Evolutionary conservation across 2,329 filamentous ascomycete genomes (phyloP).

Genomic region (Fusarium robinianum): DNA sequence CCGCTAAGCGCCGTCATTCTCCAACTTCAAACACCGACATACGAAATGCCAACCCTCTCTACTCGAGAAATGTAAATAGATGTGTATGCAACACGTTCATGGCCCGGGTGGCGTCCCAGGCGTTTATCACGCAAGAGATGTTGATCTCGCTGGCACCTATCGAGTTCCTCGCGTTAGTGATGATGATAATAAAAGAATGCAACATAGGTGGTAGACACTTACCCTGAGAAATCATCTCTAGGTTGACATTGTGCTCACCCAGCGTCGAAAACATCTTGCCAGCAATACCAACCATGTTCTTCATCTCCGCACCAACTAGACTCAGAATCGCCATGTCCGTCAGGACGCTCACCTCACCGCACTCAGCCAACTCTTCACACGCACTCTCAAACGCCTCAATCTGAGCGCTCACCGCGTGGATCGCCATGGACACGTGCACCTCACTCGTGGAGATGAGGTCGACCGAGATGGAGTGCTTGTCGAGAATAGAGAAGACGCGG

Average conservation of each 20-base stretch:
- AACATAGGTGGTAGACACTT: constrained; percentile 38
- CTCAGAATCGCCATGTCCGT: constrained; percentile 94
- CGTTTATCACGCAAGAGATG: constrained; percentile 96
- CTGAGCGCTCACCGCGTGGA: constrained; percentile 76
- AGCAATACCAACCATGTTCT: constrained; percentile 94
- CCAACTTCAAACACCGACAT: neutral
- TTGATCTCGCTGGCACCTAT: constrained; percentile 97
- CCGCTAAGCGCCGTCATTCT: neutral
- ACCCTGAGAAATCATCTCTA: constrained; percentile 99
- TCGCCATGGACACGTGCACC: constrained; percentile 96
- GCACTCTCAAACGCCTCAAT: constrained; percentile 68
- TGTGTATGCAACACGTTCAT: constrained; percentile 97
- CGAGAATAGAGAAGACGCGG: constrained; percentile 88
- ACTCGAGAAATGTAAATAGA: constrained; percentile 94
- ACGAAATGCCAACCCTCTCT: constrained; percentile 13
- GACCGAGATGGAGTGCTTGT: constrained; percentile 84
- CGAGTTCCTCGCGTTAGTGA: constrained; percentile 19
- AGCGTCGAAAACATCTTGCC: constrained; percentile 94
- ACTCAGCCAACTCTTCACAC: constrained; percentile 73
- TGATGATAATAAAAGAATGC: neutral
- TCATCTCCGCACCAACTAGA: constrained; percentile 92
- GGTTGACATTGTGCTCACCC: constrained; percentile 91
- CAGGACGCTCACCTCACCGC: constrained; percentile 88
- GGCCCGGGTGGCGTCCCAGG: constrained; percentile 85
- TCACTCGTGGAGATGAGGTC: constrained; percentile 96